Conservation (phyloP, 345 rosid genomes). For the Salix purpurea region DNA sequence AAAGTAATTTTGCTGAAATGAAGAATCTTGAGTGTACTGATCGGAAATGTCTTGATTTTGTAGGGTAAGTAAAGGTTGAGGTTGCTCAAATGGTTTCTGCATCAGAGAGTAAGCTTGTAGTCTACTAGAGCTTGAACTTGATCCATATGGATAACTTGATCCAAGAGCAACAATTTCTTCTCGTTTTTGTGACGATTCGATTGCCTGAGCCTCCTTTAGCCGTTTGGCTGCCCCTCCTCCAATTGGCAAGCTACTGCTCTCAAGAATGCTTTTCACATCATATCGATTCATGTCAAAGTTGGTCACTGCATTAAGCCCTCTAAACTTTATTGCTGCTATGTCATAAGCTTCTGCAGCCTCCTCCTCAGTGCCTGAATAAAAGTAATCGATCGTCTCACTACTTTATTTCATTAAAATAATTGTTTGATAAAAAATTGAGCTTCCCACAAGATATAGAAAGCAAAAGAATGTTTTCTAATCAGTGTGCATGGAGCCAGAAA, state of each 20-base stretch:
- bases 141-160: slow-evolving; percentile 59
- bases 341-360: slow-evolving; percentile 99
- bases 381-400: background rate
- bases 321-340: slow-evolving; percentile 91
- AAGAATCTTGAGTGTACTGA: slow-evolving; percentile 53
- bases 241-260: slow-evolving; percentile 85
- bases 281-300: slow-evolving; percentile 95
- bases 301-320: slow-evolving; percentile 90
- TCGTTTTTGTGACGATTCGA: slow-evolving; percentile 73
- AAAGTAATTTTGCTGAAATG: slow-evolving; percentile 56
- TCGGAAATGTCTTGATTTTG: slow-evolving; percentile 64
- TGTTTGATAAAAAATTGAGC: background rate
- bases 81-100: slow-evolving; percentile 47
- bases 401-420: background rate
- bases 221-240: slow-evolving; percentile 98
- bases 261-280: slow-evolving; percentile 92
- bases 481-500: background rate
- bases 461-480: background rate
- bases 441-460: background rate
- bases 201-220: slow-evolving; percentile 94
- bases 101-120: slow-evolving; percentile 58
- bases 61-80: slow-evolving; percentile 60
- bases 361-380: slow-evolving; percentile 73
- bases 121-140: slow-evolving; percentile 35
- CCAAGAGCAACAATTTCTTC: slow-evolving; percentile 87